phyloP scores from a whole-genome alignment of 1,284 basidiomycete genomes.

The Schizophyllum amplum region DNA sequence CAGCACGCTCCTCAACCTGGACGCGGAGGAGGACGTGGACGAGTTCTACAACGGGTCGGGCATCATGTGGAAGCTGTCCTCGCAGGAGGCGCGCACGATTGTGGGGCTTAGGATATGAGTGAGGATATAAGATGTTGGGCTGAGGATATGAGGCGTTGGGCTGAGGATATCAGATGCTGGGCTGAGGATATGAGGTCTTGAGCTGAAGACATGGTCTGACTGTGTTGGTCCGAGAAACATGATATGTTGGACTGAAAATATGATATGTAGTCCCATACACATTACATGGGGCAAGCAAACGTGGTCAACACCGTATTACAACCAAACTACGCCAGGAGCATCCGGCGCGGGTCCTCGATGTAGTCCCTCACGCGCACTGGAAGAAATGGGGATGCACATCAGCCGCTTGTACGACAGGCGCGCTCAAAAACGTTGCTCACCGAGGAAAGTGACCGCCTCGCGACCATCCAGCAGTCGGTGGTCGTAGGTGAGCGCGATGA shows the following conservation, averaged over 20 bases:
- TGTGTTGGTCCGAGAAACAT: too few relatives aligned
- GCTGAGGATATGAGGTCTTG: too few relatives aligned
- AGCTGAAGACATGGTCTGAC: too few relatives aligned
- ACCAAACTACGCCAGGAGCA: conserved; percentile 30
- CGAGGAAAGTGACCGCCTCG: conserved; percentile 97
- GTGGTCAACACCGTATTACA: too few relatives aligned
- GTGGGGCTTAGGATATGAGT: too few relatives aligned
- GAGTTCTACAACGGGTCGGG: conserved; percentile 90
- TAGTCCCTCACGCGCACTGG: conserved; percentile 32
- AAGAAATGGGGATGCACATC: conserved; percentile 1
- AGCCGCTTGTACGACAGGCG: background rate
- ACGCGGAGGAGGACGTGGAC: conserved; percentile 88
- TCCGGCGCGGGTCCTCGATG: conserved; percentile 38
- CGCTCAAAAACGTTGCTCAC: conserved; percentile 36
- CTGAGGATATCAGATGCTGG: too few relatives aligned
- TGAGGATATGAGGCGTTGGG: too few relatives aligned
- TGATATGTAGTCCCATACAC: too few relatives aligned
- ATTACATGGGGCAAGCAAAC: too few relatives aligned
- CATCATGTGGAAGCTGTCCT: conserved; percentile 81
- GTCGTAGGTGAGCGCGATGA: conserved; percentile 92
- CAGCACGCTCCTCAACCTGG: conserved; percentile 86
- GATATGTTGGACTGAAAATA: background rate
- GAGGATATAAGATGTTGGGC: too few relatives aligned
- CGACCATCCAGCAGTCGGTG: conserved; percentile 94
- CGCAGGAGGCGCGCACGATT: conserved; percentile 71